These are phyloP conservation scores for Daldinia eschscholtzii DNA, from an alignment of 2,329 filamentous ascomycete genomes.

Conservation along the genomic window DNA sequence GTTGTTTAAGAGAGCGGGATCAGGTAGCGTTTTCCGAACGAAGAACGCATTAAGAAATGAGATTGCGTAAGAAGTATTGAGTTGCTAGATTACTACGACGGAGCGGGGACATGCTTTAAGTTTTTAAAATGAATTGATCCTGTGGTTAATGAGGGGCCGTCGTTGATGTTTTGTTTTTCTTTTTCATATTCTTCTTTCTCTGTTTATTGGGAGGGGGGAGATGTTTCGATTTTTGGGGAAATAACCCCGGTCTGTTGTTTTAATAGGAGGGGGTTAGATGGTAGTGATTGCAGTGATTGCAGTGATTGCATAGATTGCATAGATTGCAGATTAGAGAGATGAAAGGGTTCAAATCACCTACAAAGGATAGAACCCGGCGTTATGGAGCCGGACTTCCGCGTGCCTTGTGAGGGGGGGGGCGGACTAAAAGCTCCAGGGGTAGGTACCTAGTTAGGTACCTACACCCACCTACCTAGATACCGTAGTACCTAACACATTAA, in stretches of 20 bases:
- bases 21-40: background rate
- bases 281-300: slow-evolving; percentile 8
- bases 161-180: slow-evolving; percentile 15
- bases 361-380: slow-evolving; percentile 37
- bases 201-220: slow-evolving; percentile 11
- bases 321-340: slow-evolving; percentile 20
- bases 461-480: background rate
- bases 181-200: background rate
- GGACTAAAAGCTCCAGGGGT: slow-evolving; percentile 31
- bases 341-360: slow-evolving; percentile 37
- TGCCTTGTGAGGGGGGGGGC: slow-evolving; percentile 22
- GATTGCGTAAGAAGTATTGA: slow-evolving; percentile 24
- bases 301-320: background rate
- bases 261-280: slow-evolving; percentile 31
- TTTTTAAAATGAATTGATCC: slow-evolving; percentile 36
- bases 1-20: background rate
- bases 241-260: slow-evolving; percentile 30
- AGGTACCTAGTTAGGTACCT: background rate
- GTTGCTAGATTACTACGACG: slow-evolving; percentile 21
- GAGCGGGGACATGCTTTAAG: slow-evolving; percentile 30
- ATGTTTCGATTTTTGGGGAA: slow-evolving; percentile 40
- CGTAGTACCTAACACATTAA: too few relatives aligned
- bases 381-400: slow-evolving; percentile 42
- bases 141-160: background rate
- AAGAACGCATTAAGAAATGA: slow-evolving; percentile 29